Percentiles rank a stretch among this genome's conserved stretches.
These are phyloP conservation scores for Tricholoma sp. DNA, from an alignment of 768 basidiomycete species.

Conservation along the genomic window DNA sequence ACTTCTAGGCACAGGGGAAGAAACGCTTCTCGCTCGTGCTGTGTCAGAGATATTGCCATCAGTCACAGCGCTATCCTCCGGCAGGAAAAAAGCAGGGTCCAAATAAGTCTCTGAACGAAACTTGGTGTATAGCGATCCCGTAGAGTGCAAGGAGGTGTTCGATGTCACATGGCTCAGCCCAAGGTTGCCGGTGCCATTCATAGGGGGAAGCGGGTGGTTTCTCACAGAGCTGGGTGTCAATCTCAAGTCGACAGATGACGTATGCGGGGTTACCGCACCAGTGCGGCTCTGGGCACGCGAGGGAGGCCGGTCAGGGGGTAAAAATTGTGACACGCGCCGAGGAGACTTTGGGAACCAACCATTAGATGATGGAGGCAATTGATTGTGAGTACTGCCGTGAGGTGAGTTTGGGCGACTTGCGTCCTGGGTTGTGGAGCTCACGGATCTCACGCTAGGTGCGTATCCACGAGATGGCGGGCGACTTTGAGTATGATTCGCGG, in stretches of 20 bases:
- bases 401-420: not conserved
- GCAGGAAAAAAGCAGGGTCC: slow-evolving; percentile 26
- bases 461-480: not conserved
- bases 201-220: not conserved
- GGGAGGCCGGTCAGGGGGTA: not conserved
- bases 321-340: not conserved
- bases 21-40: not conserved
- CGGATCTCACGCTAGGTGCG: not conserved
- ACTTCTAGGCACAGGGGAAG: not conserved
- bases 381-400: not conserved
- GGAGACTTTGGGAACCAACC: not conserved
- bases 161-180: slow-evolving; percentile 21
- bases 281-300: not conserved
- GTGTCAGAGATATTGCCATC: not conserved
- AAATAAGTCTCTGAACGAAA: slow-evolving; percentile 26
- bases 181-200: not conserved
- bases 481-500: not conserved
- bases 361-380: not conserved
- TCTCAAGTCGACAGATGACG: not conserved
- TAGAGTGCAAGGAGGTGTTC: slow-evolving; percentile 26
- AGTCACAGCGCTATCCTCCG: not conserved
- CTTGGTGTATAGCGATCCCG: slow-evolving; percentile 18
- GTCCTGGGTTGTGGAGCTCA: not conserved
- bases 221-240: not conserved
- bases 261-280: not conserved